These are phyloP conservation scores for Coemansia umbellata DNA, from an alignment of 192 early-diverging fungal genomes.

Conservation along the genomic window DNA sequence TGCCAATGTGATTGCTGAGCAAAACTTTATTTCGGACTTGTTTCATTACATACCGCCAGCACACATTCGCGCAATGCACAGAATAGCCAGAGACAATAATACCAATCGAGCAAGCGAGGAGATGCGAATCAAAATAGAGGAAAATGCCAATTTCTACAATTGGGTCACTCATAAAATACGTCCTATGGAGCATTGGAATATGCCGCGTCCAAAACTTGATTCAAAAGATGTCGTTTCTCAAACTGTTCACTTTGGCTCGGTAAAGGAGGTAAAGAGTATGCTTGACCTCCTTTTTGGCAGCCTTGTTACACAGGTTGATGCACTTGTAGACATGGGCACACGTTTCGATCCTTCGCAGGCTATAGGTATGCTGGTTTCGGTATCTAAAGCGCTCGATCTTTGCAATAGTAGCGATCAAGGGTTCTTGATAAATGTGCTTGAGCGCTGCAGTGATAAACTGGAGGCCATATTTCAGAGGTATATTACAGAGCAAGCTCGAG, in stretches of 20 bases:
- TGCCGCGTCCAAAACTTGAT: constrained; percentile 38
- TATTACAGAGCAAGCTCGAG: constrained; percentile 80
- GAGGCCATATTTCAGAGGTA: constrained; percentile 74
- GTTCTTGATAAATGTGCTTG: constrained; percentile 63
- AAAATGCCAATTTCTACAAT: constrained; percentile 44
- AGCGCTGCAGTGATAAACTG: constrained; percentile 63
- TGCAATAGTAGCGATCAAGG: constrained; percentile 70
- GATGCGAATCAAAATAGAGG: constrained; percentile 10
- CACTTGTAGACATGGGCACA: constrained; percentile 69
- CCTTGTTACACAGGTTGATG: constrained; percentile 65
- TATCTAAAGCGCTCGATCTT: constrained; percentile 67
- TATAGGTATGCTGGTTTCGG: constrained; percentile 80
- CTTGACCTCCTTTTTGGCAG: constrained; percentile 77
- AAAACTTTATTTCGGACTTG: constrained; percentile 88
- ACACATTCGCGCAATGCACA: constrained; percentile 31
- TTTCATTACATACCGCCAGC: constrained; percentile 64
- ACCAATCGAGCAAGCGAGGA: background rate
- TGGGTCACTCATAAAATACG: constrained; percentile 44
- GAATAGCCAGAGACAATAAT: background rate
- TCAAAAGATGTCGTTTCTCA: constrained; percentile 37
- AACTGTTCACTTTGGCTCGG: constrained; percentile 42
- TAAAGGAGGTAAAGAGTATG: constrained; percentile 63
- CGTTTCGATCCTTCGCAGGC: constrained; percentile 69
- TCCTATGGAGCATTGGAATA: constrained; percentile 35
- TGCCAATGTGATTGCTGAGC: constrained; percentile 72